A percentile compares a stretch with the other conserved stretches of the same genome.
Evolutionary conservation across 2,329 filamentous ascomycete genomes (phyloP).

Genomic region (Furcasterigmium sp.): DNA sequence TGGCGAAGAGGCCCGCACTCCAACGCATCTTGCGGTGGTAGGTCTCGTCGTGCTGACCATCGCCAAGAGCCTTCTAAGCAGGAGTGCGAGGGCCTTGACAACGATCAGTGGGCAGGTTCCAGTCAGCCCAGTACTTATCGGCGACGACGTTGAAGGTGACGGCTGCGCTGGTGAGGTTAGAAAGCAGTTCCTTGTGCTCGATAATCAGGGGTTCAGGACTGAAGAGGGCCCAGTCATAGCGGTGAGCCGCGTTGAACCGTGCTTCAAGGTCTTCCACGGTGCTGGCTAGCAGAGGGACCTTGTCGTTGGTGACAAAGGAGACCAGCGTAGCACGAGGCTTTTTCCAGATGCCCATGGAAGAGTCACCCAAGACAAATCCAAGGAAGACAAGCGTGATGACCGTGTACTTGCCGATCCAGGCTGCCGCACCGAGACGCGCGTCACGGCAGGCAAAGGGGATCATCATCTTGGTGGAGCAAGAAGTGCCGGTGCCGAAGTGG

Average conservation of each 20-base stretch:
- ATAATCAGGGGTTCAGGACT: constrained; percentile 74
- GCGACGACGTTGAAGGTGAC: constrained; percentile 70
- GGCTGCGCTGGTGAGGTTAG: constrained; percentile 64
- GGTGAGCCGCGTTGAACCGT: constrained; percentile 72
- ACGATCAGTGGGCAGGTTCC: constrained; percentile 66
- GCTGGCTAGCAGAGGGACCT: constrained; percentile 60
- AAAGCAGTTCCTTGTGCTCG: constrained; percentile 66
- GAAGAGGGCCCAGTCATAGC: constrained; percentile 87
- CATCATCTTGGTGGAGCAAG: no score
- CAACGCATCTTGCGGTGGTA: constrained; percentile 77
- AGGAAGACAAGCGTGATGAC: not conserved
- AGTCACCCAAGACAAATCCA: not conserved
- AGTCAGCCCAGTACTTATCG: constrained; percentile 71
- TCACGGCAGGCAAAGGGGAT: no score
- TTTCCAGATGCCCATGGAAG: constrained; percentile 2
- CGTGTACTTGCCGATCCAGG: no score
- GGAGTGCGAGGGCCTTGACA: constrained; percentile 60
- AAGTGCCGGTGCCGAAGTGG: no score
- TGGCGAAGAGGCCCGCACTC: constrained; percentile 80
- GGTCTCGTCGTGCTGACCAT: constrained; percentile 53
- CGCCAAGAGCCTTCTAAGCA: constrained; percentile 58
- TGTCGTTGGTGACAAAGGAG: constrained; percentile 66
- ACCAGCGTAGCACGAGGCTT: constrained; percentile 43
- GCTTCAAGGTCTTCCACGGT: constrained; percentile 59
- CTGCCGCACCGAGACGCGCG: no score